phyloP scores from a whole-genome alignment of 2,329 filamentous ascomycete genomes.

The Phoma herbarum region DNA sequence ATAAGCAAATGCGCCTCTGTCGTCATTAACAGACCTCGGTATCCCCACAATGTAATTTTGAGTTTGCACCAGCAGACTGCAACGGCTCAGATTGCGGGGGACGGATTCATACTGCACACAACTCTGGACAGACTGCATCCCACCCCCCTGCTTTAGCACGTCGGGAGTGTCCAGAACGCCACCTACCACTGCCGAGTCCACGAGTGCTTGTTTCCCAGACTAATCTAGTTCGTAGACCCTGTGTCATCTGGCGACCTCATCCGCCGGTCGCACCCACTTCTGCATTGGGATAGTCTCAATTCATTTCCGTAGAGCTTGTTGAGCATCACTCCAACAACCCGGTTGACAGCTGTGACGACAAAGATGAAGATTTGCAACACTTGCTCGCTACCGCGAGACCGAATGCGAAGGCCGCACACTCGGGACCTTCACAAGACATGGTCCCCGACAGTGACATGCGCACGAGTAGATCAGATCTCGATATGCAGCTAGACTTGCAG shows the following conservation, averaged over 20 bases:
- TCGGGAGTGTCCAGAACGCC: not conserved
- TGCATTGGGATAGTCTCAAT: conserved; percentile 7
- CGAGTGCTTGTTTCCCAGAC: not conserved
- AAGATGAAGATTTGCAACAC: not conserved
- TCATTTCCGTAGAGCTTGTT: conserved; percentile 5
- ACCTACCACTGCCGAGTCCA: not conserved
- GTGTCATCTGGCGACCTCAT: conserved; percentile 2
- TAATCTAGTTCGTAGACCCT: conserved; percentile 1
- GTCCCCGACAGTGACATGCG: not conserved
- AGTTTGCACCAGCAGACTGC: not conserved
- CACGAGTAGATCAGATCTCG: not conserved
- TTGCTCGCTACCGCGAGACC: not conserved
- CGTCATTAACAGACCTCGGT: conserved; percentile 3
- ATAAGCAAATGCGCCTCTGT: not conserved
- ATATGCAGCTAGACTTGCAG: not conserved
- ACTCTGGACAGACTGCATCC: not conserved
- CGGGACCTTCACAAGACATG: not conserved
- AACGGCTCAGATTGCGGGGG: conserved; percentile 1
- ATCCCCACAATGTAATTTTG: not conserved
- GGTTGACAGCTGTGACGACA: not conserved
- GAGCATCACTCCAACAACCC: not conserved
- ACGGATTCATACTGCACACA: not conserved
- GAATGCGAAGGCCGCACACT: not conserved
- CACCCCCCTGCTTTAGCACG: not conserved
- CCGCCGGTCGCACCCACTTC: conserved; percentile 12